Base-by-base conservation (phyloP, 192 early-diverging fungal species). In the Backusella westeae region DNA sequence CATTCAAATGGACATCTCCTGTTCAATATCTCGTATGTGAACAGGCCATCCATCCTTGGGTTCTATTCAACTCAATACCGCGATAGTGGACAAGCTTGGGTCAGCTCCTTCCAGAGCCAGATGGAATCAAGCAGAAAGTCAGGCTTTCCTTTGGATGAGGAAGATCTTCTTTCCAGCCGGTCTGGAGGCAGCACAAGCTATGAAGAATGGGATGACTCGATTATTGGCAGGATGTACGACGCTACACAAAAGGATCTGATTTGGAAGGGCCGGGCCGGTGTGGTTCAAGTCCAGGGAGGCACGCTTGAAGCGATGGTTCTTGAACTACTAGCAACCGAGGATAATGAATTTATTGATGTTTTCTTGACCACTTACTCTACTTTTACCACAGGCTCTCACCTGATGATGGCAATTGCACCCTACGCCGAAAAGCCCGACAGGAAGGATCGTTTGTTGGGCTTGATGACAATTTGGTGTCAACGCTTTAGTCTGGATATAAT, bases 271-370 rank as follows among this genome's bases (percentile, higher is more conserved):
- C 70, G 42, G 70, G n/a, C 44, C 70, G 70, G 39, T 19, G 29
- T 1, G 14, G 42, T 44, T 35, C 41, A 66, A 59, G 59, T 81
- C 75, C 67, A 88, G 84, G 69, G 75, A 80, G 67, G 89, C 71
- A 42, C 80, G 14, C 26, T 84, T 19, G 72, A 71, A 35, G 88
- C 89, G 2, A 78, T 92, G 12, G 86, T 92, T 34, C 89, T 91
- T 63, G 91, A 94, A 74, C 66, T 94, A 14, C 87, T 89, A 59
- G 65, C 81, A 73, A 89, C 85, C 0, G 73, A 85, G 34, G 67
- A 67, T 14, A 32, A 71, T 38, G 77, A 80, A 8, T 82, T 82
- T 17, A 46, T 83, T 17, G 44, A 75, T 19, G 73, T 80, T 14
- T 85, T 88, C 68, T 78, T 84, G 19, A 44, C 81, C 9, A 86